Evolutionary conservation across 306 rosid species (phyloP), one percentile per base, ranked within the genome.

Genomic region (Carpinus viminea): DNA sequence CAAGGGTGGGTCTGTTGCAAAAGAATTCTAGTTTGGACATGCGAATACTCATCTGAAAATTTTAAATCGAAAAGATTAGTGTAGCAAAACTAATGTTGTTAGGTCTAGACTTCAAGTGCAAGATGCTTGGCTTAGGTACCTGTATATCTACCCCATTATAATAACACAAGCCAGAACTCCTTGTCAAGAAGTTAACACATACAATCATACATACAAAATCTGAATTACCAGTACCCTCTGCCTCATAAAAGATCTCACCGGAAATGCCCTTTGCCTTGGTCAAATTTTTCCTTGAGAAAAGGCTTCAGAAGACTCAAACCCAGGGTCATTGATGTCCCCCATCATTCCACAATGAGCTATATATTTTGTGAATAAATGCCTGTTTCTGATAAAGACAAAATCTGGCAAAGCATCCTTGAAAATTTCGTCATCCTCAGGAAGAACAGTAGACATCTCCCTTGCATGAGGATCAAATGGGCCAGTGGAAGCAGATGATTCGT

Each of bases 351-450:
- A 76, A 62, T 83, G 79, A 76, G 74, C 86, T 77, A 80, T 74
- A 79, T 76, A 72, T 79, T 80, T 24, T 82, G 92, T 55, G 87
- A 80, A 83, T 65, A 74, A 74, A 76, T 72, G 55, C 88, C 89
- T 55, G 82, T 84, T 74, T 94, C 97, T 24, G 92, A 78, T 43
- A 86, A 82, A 78, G 92, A 83, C 73, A 86, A 79, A 95, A 16
- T 95, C 99, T 53, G 94, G 90, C 85, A 93, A 89, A 62, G 99
- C 99, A 87, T 95, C 99, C 31, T 51, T 87, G 79, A 91, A 95
- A 66, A 83, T 76, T 82, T 93, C 97, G 57, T 95, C 94, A 24
- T 95, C 97, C 51, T 88, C 98, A 66, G 79, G 79, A 74, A 73
- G 75, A 79, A 86, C 81, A 38, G 55, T 73, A 7, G 83, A 78